Percentiles rank a stretch among this genome's conserved stretches.
phyloP scores from a whole-genome alignment of 2,329 filamentous ascomycete species.

The Stagonosporopsis vannaccii region DNA sequence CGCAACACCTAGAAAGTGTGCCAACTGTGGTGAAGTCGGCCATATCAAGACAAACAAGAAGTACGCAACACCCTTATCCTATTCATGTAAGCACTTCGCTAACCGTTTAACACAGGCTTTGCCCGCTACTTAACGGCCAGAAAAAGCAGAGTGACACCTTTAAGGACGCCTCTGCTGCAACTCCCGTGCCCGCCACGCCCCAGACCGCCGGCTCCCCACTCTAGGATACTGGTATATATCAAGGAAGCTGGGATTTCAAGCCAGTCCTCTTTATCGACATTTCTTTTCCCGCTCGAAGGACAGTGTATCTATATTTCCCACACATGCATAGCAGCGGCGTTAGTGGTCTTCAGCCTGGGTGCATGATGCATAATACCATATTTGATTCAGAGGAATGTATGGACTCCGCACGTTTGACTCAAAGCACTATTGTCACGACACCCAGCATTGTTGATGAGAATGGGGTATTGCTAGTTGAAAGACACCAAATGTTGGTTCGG shows the following conservation, averaged over 20 bases:
- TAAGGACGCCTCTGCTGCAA: constrained; percentile 42
- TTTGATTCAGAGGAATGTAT: neutral
- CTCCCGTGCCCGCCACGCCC: constrained; percentile 25
- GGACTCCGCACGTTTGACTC: neutral
- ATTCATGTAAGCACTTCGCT: constrained; percentile 17
- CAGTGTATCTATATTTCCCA: constrained; percentile 1
- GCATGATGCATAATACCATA: neutral
- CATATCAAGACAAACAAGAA: constrained; percentile 99
- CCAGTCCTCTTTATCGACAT: neutral
- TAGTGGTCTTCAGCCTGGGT: constrained; percentile 3
- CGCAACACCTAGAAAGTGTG: constrained; percentile 81
- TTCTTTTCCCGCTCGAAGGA: neutral
- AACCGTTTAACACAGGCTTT: constrained; percentile 40
- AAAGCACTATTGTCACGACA: neutral
- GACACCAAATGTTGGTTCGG: neutral
- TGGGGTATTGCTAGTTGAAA: neutral
- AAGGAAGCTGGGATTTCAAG: neutral
- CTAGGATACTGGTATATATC: neutral
- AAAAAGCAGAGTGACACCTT: constrained; percentile 50
- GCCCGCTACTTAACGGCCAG: constrained; percentile 48
- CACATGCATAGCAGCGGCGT: constrained; percentile 34
- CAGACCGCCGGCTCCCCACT: constrained; percentile 19
- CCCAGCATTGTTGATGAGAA: neutral
- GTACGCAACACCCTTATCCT: constrained; percentile 54
- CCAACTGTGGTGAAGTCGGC: constrained; percentile 94